phyloP scores from a whole-genome alignment of 139 green algal genomes.

The Pleodorina starrii region DNA sequence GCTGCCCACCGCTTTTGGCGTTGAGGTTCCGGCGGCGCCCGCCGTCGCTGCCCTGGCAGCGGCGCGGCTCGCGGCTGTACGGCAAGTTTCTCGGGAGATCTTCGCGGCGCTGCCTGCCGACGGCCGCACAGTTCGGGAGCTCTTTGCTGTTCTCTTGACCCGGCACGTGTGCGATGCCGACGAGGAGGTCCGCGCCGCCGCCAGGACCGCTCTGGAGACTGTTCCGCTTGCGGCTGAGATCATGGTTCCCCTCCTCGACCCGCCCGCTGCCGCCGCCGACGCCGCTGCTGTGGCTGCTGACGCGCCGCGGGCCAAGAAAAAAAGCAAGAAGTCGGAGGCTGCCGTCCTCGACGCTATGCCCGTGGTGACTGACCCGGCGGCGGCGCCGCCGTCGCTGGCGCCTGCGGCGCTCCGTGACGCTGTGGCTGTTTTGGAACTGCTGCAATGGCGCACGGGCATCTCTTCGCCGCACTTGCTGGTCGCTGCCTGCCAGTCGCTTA shows the following conservation, averaged over 20 bases:
- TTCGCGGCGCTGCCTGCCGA: conserved; percentile 37
- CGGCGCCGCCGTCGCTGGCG: not conserved
- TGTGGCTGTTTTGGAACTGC: conserved; percentile 70
- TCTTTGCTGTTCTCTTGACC: conserved; percentile 53
- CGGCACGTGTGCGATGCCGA: conserved; percentile 52
- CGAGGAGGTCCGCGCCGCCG: conserved; percentile 53
- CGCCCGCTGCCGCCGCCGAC: not conserved
- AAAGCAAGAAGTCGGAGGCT: conserved; percentile 29
- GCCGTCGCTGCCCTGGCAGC: conserved; percentile 12
- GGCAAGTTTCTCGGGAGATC: not conserved
- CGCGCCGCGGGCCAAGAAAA: not conserved
- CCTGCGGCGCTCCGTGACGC: not conserved
- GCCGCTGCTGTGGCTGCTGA: not conserved
- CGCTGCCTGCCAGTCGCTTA: conserved; percentile 50
- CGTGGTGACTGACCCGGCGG: not conserved
- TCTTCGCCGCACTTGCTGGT: conserved; percentile 47
- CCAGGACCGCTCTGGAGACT: conserved; percentile 56
- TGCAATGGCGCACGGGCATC: conserved; percentile 74
- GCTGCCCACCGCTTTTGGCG: conserved; percentile 47
- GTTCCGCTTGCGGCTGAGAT: conserved; percentile 52
- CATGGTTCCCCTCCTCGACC: conserved; percentile 57
- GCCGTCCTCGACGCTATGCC: not conserved
- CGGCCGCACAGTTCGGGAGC: not conserved
- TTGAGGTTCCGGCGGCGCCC: not conserved
- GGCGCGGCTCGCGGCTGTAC: conserved; percentile 15